Evolutionary conservation across 176 grass and related monocot genomes (phyloP).

Genomic region (Oryza coarctata): DNA sequence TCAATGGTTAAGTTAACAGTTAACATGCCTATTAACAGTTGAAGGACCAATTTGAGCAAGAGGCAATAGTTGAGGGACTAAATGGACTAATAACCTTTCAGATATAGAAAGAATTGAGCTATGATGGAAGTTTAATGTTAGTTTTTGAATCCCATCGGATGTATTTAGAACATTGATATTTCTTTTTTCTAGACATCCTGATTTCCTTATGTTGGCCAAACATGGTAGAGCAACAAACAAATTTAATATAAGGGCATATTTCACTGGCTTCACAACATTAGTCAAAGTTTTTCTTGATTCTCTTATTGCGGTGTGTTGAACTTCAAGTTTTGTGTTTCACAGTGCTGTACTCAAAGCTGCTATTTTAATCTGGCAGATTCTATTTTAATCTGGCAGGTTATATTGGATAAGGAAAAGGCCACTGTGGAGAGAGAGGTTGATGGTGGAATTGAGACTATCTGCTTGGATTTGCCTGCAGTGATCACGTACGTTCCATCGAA

Average conservation of each 20-base stretch:
- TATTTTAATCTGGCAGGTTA: constrained; percentile 67
- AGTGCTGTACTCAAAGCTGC: neutral
- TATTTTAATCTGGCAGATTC: constrained; percentile 47
- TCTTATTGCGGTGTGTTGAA: neutral
- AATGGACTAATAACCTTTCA: neutral
- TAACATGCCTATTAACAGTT: neutral
- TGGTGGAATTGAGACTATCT: constrained; percentile 76
- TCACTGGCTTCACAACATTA: neutral
- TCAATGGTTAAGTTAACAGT: neutral
- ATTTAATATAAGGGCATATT: neutral
- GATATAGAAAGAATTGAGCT: neutral
- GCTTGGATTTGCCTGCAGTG: constrained; percentile 80
- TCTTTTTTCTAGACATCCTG: neutral
- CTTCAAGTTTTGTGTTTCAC: neutral
- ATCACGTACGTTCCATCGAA: constrained; percentile 66
- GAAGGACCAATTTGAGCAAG: neutral
- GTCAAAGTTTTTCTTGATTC: neutral
- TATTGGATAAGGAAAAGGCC: constrained; percentile 79
- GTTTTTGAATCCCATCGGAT: neutral
- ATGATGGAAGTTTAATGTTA: neutral
- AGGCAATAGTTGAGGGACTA: neutral
- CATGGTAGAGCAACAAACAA: neutral
- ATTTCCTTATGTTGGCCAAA: neutral
- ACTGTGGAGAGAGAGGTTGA: constrained; percentile 84
- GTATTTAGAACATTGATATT: neutral